phyloP scores from a whole-genome alignment of 192 early-diverging fungal species.

The Coemansia sp. region DNA sequence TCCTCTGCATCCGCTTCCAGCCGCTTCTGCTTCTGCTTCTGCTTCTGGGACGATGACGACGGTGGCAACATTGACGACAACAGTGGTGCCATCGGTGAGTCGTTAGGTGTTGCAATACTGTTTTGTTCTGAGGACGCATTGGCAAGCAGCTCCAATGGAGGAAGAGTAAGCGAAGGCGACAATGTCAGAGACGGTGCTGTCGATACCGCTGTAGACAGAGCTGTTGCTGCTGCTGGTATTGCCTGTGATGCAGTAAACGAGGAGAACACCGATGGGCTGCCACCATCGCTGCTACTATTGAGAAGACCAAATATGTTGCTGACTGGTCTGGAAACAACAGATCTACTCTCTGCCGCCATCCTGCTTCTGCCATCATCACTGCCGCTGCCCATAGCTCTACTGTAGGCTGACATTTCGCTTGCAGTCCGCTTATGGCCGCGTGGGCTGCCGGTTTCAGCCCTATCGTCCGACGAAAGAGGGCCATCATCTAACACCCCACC shows the following conservation, averaged over 20 bases:
- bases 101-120: background rate
- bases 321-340: conserved; percentile 2
- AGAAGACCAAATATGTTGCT: conserved; percentile 38
- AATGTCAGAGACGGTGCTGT: background rate
- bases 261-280: background rate
- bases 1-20: background rate
- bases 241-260: too few relatives aligned
- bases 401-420: conserved; percentile 1
- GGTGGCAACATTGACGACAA: background rate
- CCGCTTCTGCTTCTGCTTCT: background rate
- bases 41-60: too few relatives aligned
- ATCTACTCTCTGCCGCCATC: background rate
- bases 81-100: background rate
- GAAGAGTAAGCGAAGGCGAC: conserved; percentile 2
- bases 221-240: too few relatives aligned
- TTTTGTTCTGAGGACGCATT: conserved; percentile 19
- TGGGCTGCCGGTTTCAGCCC: background rate
- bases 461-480: background rate
- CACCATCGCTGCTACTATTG: conserved; percentile 10
- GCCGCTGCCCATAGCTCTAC: background rate
- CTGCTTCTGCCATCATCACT: background rate
- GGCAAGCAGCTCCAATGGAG: conserved; percentile 41
- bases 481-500: conserved; percentile 1
- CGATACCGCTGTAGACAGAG: too few relatives aligned
- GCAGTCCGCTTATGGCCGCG: background rate